A percentile compares a stretch with the other conserved stretches of the same genome.
Evolutionary conservation across 2,329 filamentous ascomycete genomes (phyloP).

Genomic region (Xylaria sp.): DNA sequence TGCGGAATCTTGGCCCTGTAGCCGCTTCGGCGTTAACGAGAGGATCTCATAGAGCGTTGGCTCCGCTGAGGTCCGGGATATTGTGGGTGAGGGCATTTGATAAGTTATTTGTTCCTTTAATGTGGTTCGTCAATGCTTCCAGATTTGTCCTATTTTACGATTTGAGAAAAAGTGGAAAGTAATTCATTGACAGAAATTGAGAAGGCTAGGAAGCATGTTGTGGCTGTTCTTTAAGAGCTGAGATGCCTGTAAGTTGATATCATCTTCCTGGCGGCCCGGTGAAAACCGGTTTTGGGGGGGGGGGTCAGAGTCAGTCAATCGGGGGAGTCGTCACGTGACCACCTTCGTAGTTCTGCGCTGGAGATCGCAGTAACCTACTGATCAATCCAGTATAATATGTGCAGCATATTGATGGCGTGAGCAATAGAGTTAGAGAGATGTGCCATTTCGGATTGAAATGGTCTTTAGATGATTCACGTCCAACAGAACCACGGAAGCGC

Average conservation of each 20-base stretch:
- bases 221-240: slow-evolving; percentile 17
- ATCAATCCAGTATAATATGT: background rate
- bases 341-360: background rate
- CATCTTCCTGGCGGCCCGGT: slow-evolving; percentile 10
- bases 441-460: background rate
- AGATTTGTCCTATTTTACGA: background rate
- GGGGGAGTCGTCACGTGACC: slow-evolving; percentile 46
- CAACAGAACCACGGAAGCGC: slow-evolving; percentile 4
- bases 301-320: slow-evolving; percentile 31
- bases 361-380: background rate
- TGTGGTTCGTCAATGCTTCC: slow-evolving; percentile 4
- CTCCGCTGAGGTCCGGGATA: slow-evolving; percentile 47
- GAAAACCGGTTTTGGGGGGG: slow-evolving; percentile 47
- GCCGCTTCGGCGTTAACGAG: slow-evolving; percentile 61
- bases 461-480: background rate
- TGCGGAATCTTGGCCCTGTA: slow-evolving; percentile 57
- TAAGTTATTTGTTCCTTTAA: background rate
- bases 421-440: background rate
- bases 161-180: slow-evolving; percentile 17
- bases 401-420: background rate
- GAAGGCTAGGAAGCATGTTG: background rate
- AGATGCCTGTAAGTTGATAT: slow-evolving; percentile 39
- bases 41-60: slow-evolving; percentile 72
- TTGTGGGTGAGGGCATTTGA: slow-evolving; percentile 43
- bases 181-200: background rate